Conservation (phyloP, 495 filamentous ascomycete species). For the Hamigera avellanea region DNA sequence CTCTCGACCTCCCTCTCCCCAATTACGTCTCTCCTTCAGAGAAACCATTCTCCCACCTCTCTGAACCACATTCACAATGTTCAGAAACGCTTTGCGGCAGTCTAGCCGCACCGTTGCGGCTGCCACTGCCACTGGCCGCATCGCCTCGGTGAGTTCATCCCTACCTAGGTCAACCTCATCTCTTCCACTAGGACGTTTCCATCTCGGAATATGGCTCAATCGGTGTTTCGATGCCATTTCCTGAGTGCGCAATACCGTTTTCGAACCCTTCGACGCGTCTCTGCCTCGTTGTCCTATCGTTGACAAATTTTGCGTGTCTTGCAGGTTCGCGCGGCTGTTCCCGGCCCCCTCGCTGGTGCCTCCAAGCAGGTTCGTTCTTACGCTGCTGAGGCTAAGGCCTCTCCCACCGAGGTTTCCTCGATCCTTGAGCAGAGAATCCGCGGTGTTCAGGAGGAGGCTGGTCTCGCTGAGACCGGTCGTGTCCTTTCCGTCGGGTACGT, state of each 20-base stretch:
- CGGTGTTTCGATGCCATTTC: slow-evolving; percentile 19
- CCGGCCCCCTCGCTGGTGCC: slow-evolving; percentile 58
- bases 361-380: slow-evolving; percentile 78
- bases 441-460: slow-evolving; percentile 92
- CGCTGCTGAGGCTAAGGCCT: slow-evolving; percentile 86
- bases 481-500: slow-evolving; percentile 98
- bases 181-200: slow-evolving; percentile 15
- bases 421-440: slow-evolving; percentile 98
- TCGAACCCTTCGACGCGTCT: slow-evolving; percentile 16
- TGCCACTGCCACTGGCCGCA: slow-evolving; percentile 79
- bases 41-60: slow-evolving; percentile 35
- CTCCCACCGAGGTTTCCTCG: slow-evolving; percentile 95
- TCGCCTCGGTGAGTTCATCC: slow-evolving; percentile 74
- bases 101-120: slow-evolving; percentile 87
- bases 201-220: slow-evolving; percentile 32
- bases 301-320: slow-evolving; percentile 37
- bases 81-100: slow-evolving; percentile 95
- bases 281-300: slow-evolving; percentile 17
- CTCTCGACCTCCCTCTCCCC: slow-evolving; percentile 32
- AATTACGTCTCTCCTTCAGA: slow-evolving; percentile 41
- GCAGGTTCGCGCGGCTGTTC: slow-evolving; percentile 77
- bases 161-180: slow-evolving; percentile 22
- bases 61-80: slow-evolving; percentile 62
- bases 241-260: slow-evolving; percentile 13
- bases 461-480: slow-evolving; percentile 95